phyloP scores from a whole-genome alignment of 352 stramenopile species.

The Pythium phragmitis region DNA sequence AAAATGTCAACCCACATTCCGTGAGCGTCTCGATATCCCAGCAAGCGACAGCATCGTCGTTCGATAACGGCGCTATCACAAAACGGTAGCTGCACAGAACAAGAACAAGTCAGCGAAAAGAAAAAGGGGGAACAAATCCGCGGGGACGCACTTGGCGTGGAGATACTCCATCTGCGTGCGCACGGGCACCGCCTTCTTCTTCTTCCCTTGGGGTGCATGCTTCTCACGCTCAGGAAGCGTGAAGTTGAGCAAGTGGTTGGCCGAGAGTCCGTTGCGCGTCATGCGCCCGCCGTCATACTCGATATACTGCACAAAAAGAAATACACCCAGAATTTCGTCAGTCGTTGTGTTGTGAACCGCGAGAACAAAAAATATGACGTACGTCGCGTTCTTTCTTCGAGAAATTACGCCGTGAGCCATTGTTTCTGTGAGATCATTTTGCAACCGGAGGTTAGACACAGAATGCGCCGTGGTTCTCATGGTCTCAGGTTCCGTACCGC shows the following conservation, averaged over 20 bases:
- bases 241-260: conserved; percentile 87
- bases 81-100: conserved; percentile 65
- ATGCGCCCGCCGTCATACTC: conserved; percentile 40
- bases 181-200: conserved; percentile 38
- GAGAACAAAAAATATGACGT: conserved; percentile 7
- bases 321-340: background rate
- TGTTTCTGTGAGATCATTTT: conserved; percentile 12
- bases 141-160: conserved; percentile 64
- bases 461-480: background rate
- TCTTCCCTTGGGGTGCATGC: conserved; percentile 48
- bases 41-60: conserved; percentile 43
- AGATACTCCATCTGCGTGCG: conserved; percentile 84
- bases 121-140: background rate
- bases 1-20: conserved; percentile 54
- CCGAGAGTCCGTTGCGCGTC: conserved; percentile 66
- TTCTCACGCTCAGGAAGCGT: conserved; percentile 73
- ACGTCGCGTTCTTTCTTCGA: conserved; percentile 31
- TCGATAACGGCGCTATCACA: conserved; percentile 59
- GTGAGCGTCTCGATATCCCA: conserved; percentile 79
- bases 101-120: background rate
- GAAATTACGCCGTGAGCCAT: conserved; percentile 24
- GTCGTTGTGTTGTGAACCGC: background rate
- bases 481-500: conserved; percentile 3
- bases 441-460: background rate
- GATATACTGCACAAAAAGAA: conserved; percentile 19